phyloP scores from a whole-genome alignment of 306 rosid genomes.

The Fragaria ananassa region DNA sequence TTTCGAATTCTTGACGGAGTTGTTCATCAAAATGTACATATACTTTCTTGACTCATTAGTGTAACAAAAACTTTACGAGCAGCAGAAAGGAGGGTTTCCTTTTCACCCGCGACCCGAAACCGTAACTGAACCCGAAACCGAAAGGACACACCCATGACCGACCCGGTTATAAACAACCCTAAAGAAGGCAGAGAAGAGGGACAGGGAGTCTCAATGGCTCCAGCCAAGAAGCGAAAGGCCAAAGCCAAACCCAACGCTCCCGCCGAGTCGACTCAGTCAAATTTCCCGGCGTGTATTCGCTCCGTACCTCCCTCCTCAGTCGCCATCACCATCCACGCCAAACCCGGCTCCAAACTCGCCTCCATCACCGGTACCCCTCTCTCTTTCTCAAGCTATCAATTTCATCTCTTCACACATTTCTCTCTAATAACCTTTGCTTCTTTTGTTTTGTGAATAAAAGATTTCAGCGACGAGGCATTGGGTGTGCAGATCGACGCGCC shows the following conservation, averaged over 20 bases:
- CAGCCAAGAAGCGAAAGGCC: conserved; percentile 69
- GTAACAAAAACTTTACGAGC: too few relatives aligned
- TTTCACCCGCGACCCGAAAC: too few relatives aligned
- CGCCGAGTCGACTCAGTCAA: conserved; percentile 30
- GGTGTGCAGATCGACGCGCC: conserved; percentile 94
- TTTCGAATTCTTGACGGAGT: too few relatives aligned
- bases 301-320: conserved; percentile 72
- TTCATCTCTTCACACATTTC: not conserved
- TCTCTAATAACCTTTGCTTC: not conserved
- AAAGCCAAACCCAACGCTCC: conserved; percentile 30
- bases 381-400: not conserved
- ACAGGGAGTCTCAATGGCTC: conserved; percentile 39
- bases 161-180: too few relatives aligned
- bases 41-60: too few relatives aligned
- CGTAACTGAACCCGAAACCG: too few relatives aligned
- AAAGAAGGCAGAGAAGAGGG: too few relatives aligned
- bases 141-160: too few relatives aligned
- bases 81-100: too few relatives aligned
- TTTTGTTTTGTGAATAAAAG: conserved; percentile 25
- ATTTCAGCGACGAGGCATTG: conserved; percentile 69
- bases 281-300: conserved; percentile 68
- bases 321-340: conserved; percentile 88
- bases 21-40: too few relatives aligned
- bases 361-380: conserved; percentile 62
- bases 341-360: conserved; percentile 84